These are phyloP conservation scores for Exutisphaerella laricina DNA, from an alignment of 2,329 filamentous ascomycete species.

Conservation along the genomic window DNA sequence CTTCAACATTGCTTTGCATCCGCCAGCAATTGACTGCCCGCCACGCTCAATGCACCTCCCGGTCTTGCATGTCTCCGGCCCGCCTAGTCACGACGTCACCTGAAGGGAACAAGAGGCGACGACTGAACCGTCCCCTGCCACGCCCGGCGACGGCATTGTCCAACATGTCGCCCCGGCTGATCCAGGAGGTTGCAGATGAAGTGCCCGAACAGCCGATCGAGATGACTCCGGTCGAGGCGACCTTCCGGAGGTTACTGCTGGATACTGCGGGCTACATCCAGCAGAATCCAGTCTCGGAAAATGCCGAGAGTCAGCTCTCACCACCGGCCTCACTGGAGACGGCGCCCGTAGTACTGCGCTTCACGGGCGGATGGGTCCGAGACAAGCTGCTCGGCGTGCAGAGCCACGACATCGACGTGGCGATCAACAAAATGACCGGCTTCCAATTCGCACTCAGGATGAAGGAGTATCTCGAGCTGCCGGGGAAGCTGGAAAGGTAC, in stretches of 20 bases:
- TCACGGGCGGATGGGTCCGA: conserved; percentile 82
- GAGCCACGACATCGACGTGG: conserved; percentile 78
- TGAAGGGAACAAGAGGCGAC: conserved; percentile 28
- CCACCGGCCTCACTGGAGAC: conserved; percentile 43
- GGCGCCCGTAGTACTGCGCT: conserved; percentile 57
- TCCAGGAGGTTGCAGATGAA: conserved; percentile 31
- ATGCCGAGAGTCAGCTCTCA: conserved; percentile 27
- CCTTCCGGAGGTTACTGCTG: conserved; percentile 69
- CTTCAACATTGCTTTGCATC: conserved; percentile 1
- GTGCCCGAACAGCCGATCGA: conserved; percentile 34
- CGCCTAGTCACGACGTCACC: conserved; percentile 24
- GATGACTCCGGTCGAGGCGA: conserved; percentile 65
- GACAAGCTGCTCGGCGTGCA: conserved; percentile 70
- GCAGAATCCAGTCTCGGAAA: conserved; percentile 27
- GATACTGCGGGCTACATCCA: conserved; percentile 73
- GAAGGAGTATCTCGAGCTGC: conserved; percentile 59
- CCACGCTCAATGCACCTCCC: conserved; percentile 17
- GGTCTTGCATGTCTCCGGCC: conserved; percentile 31
- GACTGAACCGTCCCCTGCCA: conserved; percentile 17
- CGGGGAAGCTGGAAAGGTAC: conserved; percentile 58
- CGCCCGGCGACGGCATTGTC: conserved; percentile 9
- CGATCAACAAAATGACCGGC: conserved; percentile 81
- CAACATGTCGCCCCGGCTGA: conserved; percentile 29
- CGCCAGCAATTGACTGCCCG: not conserved
- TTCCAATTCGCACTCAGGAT: conserved; percentile 66